Evolutionary conservation across 176 grass and related monocot genomes (phyloP).

Genomic region (Oryza glaberrima): DNA sequence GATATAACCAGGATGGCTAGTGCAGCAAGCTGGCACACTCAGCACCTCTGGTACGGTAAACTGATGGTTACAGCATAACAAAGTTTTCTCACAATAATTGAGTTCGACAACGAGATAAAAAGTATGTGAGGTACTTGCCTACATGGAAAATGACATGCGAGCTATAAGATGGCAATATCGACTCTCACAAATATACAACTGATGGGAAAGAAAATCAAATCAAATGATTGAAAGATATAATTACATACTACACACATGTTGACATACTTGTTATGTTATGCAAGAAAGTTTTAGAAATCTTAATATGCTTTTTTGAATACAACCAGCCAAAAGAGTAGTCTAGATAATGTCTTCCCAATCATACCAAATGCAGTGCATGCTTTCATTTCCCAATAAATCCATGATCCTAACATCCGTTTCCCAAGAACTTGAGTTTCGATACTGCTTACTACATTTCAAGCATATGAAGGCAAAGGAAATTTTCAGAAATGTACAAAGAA

Average conservation of each 20-base stretch:
- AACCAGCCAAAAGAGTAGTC: neutral
- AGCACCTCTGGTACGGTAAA: no score
- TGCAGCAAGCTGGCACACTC: no score
- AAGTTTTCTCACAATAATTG: no score
- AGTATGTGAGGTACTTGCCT: no score
- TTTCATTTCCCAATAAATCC: neutral
- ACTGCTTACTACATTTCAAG: no score
- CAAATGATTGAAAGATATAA: neutral
- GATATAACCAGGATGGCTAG: no score
- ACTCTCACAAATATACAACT: neutral
- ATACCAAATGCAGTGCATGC: neutral
- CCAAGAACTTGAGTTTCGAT: no score
- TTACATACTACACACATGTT: neutral
- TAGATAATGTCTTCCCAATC: neutral
- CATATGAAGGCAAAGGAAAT: no score
- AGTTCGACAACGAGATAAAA: no score
- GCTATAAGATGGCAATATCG: no score
- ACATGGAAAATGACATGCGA: no score
- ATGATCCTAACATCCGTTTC: neutral
- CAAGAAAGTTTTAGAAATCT: neutral
- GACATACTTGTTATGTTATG: neutral
- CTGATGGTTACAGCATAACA: no score
- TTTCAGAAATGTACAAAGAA: neutral
- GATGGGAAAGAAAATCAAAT: neutral
- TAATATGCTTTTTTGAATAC: neutral